Base-by-base conservation (phyloP, 1,284 basidiomycete species). In the Apiotrichum mycotoxinovorans region DNA sequence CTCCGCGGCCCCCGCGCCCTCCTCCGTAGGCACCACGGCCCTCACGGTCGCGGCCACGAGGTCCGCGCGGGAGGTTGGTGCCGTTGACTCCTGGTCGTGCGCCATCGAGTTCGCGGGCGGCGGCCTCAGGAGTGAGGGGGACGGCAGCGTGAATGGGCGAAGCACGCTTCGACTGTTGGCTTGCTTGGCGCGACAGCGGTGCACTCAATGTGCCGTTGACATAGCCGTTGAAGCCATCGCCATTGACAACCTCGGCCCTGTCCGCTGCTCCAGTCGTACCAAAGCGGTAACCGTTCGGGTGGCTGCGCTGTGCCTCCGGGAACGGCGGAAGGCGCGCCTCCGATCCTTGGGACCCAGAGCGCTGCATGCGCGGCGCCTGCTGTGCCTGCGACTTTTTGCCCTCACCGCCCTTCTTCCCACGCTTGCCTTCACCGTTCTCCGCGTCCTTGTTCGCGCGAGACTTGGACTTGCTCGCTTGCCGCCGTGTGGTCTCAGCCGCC, bases 401-500 rank as follows among this genome's bases (percentile, higher is more conserved):
- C 42, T 57, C 58, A 20, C 59, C 61, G 3, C n/a, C 46, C 33
- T 61, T 48, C 54, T 52, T 55, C 14, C 15, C 56, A 17, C 38
- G 57, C 50, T 52, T 61, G 65, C 56, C 30, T 5, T 30, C 30
- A 12, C 30, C 30, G 12, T 30, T 30, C 30, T 30, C 30, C 30
- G 7, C 30, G 30, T 30, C 30, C 30, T 30, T 30, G 30, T 12
- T 12, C 5, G 30, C 30, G 30, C 30, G 30, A 5, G 30, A 30
- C 30, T 30, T 30, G 30, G 30, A 30, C 30, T 30, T 30, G 30
- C 30, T 30, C 38, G 57, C 48, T 51, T 61, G 65, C 56, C 56
- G 64, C 49, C 67, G 57, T 23, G 50, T 65, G 8, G 56, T 54
- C 42, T 69, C 71, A 2, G 70, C 71, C 1, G 68, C 74, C 62